Evolutionary conservation across 1,139 yeast species (phyloP), one percentile per base, ranked within the genome.

Genomic region (Taphrina confusa): DNA sequence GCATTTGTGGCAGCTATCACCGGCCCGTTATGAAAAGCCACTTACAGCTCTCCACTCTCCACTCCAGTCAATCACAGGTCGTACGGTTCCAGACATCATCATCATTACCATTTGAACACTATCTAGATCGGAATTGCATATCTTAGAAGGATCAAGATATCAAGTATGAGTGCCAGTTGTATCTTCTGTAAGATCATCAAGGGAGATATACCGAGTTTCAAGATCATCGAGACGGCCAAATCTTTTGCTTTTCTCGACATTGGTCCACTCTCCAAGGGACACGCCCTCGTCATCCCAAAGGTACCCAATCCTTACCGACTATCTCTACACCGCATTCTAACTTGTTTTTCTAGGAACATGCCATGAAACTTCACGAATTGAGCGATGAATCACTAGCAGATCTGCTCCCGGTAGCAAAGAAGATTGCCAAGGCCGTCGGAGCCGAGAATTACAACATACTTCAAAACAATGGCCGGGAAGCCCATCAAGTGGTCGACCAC

Each of bases 361-460:
- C 96, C 36, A 96, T 88, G 51, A 88, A 86, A 73, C 78, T 91
- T 65, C 97, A 91, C 77, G 83, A 89, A 70, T 77, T 91, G 62
- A 96, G 97, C 11, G 97, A 91, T 72, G 97, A 90, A 66, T 83
- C 87, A 69, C 77, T 91, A 66, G 80, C 84, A 12, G 98, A 92
- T 68, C 73, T 91, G 62, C 79, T 91, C 64, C 97, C 97, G 18
- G 82, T 87, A 50, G 89, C 91, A 54, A 91, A 90, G 78, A 87
- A 83, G 71, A 78, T 92, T 68, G 89, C 94, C 64, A 78, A 81
- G 67, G 87, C 87, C 2, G 71, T 82, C 28, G 82, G 77, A 5
- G 80, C 88, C 67, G 80, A 83, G 71, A 96, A 97, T 40, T 91
- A 91, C 80, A 91, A 91, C 71, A 73, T 91, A 28, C 78, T 91